Percentiles rank a stretch among this genome's conserved stretches.
Evolutionary conservation across 495 filamentous ascomycete genomes (phyloP).

Genomic region (Aspergillus homomorphus): DNA sequence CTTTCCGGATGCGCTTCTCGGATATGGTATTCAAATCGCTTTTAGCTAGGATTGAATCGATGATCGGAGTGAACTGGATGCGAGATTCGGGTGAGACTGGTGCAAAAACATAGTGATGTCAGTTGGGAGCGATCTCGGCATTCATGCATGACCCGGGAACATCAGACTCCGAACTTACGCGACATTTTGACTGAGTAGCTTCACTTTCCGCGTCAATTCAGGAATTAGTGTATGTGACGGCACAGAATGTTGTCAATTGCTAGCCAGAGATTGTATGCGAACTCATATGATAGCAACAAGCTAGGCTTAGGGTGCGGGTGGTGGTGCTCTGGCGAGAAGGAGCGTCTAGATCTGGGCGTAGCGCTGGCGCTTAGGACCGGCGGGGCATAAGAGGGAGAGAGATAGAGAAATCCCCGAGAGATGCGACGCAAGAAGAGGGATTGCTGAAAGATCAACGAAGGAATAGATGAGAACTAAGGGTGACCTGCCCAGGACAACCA

Average conservation of each 20-base stretch:
- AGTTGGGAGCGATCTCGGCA: conserved; percentile 22
- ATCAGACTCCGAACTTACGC: conserved; percentile 35
- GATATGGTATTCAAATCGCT: conserved; percentile 89
- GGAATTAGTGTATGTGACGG: background rate
- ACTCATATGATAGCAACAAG: conserved; percentile 5
- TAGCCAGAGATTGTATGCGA: background rate
- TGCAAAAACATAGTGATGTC: conserved; percentile 21
- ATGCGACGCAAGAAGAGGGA: conserved; percentile 8
- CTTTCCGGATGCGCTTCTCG: conserved; percentile 86
- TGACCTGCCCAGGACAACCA: conserved; percentile 17
- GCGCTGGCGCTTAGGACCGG: conserved; percentile 46
- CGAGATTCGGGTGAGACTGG: conserved; percentile 66
- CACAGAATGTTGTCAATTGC: conserved; percentile 17
- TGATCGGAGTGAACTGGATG: conserved; percentile 73
- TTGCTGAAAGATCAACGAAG: background rate
- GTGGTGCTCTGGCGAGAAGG: conserved; percentile 15
- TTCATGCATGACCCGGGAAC: conserved; percentile 13
- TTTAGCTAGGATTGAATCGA: conserved; percentile 80
- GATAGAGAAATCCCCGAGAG: conserved; percentile 5
- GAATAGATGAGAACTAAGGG: conserved; percentile 15
- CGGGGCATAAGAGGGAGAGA: conserved; percentile 30
- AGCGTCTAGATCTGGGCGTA: conserved; percentile 31
- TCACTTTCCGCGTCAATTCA: conserved; percentile 6
- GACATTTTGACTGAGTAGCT: conserved; percentile 33
- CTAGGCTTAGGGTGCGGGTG: conserved; percentile 17